phyloP scores from a whole-genome alignment of 1,139 yeast species.

The Wickerhamiella pararugosa region DNA sequence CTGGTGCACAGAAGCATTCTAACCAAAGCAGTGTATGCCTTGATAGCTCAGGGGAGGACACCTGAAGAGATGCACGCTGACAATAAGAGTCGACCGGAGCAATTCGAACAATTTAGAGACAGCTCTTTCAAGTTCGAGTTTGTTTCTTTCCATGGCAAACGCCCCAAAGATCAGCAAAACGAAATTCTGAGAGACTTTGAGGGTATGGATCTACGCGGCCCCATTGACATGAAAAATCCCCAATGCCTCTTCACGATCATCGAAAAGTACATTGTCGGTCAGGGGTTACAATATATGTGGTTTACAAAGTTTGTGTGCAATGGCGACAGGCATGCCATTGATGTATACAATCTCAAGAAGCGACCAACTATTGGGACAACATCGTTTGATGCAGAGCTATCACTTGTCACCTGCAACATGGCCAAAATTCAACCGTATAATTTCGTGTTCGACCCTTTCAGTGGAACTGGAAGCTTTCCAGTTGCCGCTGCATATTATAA shows the following conservation, averaged over 20 bases:
- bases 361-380: constrained; percentile 91
- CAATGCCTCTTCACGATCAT: constrained; percentile 56
- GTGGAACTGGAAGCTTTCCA: constrained; percentile 91
- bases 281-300: constrained; percentile 36
- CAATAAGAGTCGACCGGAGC: constrained; percentile 26
- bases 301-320: constrained; percentile 62
- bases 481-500: constrained; percentile 84
- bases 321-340: constrained; percentile 58
- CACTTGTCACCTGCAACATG: constrained; percentile 72
- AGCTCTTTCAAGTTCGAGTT: constrained; percentile 69
- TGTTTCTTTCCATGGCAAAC: constrained; percentile 56
- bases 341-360: constrained; percentile 63
- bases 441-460: constrained; percentile 82
- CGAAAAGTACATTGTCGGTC: constrained; percentile 48
- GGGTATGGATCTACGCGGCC: constrained; percentile 61
- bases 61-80: constrained; percentile 43
- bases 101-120: constrained; percentile 13
- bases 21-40: constrained; percentile 63
- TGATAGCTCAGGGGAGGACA: constrained; percentile 60
- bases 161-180: constrained; percentile 39
- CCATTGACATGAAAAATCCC: constrained; percentile 63
- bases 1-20: constrained; percentile 56
- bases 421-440: constrained; percentile 57
- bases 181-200: constrained; percentile 55
- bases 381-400: constrained; percentile 68